These are phyloP conservation scores for Talinum fruticosum DNA, from an alignment of 148 eudicot genomes.

Conservation along the genomic window DNA sequence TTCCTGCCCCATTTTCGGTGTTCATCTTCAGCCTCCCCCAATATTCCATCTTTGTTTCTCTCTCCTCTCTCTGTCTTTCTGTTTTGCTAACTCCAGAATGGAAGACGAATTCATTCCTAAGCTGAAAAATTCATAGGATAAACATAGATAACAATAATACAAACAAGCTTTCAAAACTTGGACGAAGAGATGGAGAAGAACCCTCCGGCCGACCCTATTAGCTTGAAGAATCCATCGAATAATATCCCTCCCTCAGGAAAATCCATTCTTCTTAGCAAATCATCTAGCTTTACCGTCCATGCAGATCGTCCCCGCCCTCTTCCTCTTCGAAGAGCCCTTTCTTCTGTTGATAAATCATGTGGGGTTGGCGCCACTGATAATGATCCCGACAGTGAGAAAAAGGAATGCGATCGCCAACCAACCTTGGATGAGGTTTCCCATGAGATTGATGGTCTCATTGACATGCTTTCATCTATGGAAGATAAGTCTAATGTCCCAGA, in stretches of 20 bases:
- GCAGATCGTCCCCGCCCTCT: conserved; percentile 14
- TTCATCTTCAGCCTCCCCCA: conserved; percentile 1
- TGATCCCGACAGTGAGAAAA: background rate
- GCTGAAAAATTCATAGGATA: background rate
- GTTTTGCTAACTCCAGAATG: conserved; percentile 1
- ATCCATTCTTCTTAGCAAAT: conserved; percentile 14
- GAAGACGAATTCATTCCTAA: background rate
- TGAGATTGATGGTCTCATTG: conserved; percentile 30
- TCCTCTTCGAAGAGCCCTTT: conserved; percentile 19
- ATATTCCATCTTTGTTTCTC: background rate
- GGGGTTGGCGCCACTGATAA: background rate
- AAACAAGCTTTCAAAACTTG: background rate
- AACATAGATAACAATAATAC: background rate
- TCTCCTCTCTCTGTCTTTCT: conserved; percentile 20
- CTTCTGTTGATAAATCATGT: conserved; percentile 12
- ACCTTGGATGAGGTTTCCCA: conserved; percentile 23
- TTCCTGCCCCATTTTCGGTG: conserved; percentile 19
- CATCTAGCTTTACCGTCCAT: conserved; percentile 28
- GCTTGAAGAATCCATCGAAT: conserved; percentile 15
- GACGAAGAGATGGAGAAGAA: conserved; percentile 21
- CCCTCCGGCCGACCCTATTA: conserved; percentile 22
- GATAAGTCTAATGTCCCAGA: conserved; percentile 20
- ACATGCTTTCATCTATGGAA: conserved; percentile 7
- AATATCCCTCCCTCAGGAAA: conserved; percentile 3
- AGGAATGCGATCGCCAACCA: conserved; percentile 2